These are phyloP conservation scores for Neophaeococcomyces mojaviensis DNA, from an alignment of 2,329 filamentous ascomycete genomes.

Conservation along the genomic window DNA sequence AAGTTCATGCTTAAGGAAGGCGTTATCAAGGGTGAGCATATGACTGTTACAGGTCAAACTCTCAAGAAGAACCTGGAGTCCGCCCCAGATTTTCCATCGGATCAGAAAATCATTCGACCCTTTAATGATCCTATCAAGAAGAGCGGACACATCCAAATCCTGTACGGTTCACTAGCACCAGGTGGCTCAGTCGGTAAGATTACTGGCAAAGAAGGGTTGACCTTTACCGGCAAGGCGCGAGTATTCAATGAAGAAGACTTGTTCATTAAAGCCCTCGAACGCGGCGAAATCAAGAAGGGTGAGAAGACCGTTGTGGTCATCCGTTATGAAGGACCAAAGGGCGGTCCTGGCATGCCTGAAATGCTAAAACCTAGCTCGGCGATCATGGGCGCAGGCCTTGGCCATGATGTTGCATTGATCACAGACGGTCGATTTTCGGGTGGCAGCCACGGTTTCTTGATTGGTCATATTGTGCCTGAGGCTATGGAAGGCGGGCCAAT, in stretches of 20 bases:
- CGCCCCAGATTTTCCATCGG: constrained; percentile 55
- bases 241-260: constrained; percentile 64
- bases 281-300: constrained; percentile 62
- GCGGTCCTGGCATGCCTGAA: constrained; percentile 67
- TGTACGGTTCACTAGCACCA: constrained; percentile 61
- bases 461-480: constrained; percentile 81
- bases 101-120: constrained; percentile 62
- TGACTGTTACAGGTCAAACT: constrained; percentile 54
- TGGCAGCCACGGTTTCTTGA: constrained; percentile 77
- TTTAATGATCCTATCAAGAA: constrained; percentile 62
- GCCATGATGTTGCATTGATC: constrained; percentile 62
- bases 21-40: constrained; percentile 51
- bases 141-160: constrained; percentile 66
- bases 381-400: constrained; percentile 66
- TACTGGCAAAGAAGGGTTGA: constrained; percentile 64
- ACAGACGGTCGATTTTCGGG: constrained; percentile 73
- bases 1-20: constrained; percentile 53
- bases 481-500: constrained; percentile 81
- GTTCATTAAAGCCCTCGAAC: constrained; percentile 61
- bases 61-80: constrained; percentile 53
- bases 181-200: constrained; percentile 68
- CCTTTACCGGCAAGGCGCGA: constrained; percentile 61
- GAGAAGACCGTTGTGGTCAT: constrained; percentile 72
- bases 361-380: constrained; percentile 66
- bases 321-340: constrained; percentile 66